phyloP scores from a whole-genome alignment of 2,329 filamentous ascomycete species.

The Fusarium mexicanum region DNA sequence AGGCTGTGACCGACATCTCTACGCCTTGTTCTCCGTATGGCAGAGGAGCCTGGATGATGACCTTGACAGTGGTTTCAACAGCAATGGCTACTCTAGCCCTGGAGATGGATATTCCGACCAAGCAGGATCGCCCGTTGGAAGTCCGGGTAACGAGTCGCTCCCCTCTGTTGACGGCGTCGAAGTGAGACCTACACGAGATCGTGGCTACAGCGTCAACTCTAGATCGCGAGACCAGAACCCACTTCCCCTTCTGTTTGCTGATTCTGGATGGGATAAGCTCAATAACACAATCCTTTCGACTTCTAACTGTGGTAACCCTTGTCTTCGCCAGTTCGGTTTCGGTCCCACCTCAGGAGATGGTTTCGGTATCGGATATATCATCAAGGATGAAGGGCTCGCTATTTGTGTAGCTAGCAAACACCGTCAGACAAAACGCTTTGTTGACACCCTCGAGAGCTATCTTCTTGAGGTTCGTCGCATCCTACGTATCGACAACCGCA shows the following conservation, averaged over 20 bases:
- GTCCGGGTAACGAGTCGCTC: slow-evolving; percentile 63
- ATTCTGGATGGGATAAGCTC: slow-evolving; percentile 91
- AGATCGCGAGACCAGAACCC: slow-evolving; percentile 57
- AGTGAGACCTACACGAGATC: slow-evolving; percentile 52
- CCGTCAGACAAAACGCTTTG: slow-evolving; percentile 87
- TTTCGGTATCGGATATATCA: slow-evolving; percentile 98
- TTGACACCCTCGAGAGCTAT: slow-evolving; percentile 90
- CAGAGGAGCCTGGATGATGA: slow-evolving; percentile 83
- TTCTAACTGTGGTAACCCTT: slow-evolving; percentile 98
- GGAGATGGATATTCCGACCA: slow-evolving; percentile 59
- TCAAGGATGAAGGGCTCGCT: slow-evolving; percentile 81
- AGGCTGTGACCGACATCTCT: slow-evolving; percentile 92
- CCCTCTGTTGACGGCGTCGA: slow-evolving; percentile 47
- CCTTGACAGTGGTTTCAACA: slow-evolving; percentile 62
- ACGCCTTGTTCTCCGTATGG: slow-evolving; percentile 95
- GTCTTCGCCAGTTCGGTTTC: slow-evolving; percentile 94
- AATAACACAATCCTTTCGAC: slow-evolving; percentile 95
- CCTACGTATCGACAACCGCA: slow-evolving; percentile 71
- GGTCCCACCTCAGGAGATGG: slow-evolving; percentile 93
- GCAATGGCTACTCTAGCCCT: slow-evolving; percentile 73
- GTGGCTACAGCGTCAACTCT: slow-evolving; percentile 66
- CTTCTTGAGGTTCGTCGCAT: slow-evolving; percentile 90
- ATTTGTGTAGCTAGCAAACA: slow-evolving; percentile 96
- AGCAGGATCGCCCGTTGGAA: slow-evolving; percentile 58
- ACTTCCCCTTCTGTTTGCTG: slow-evolving; percentile 85